Base-by-base conservation (phyloP, 192 early-diverging fungal genomes). In the Coemansia asiatica region DNA sequence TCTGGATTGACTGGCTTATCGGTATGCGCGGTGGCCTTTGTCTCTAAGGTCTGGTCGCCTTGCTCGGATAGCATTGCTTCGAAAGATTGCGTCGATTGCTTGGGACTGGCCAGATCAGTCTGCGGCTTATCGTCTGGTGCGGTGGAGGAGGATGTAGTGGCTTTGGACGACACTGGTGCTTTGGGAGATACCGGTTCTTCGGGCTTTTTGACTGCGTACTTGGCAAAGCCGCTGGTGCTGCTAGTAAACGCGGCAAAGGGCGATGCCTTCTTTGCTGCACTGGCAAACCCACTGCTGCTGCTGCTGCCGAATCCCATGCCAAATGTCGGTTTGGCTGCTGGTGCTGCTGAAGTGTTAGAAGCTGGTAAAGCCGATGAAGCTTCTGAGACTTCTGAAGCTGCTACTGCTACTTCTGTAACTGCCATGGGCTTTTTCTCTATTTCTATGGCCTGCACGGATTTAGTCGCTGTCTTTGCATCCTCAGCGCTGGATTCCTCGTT, bases 1-100 rank as follows among this genome's bases (percentile, higher is more conserved):
- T 23, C 27, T 5, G 55, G 55, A n/a, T 27, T 56, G 9, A 18
- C 31, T 5, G 55, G 28, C n/a, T 28, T 28, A 12, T 16, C 31
- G 16, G 29, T 16, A 13, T 22, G 6, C n/a, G 15, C 21, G 56
- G 13, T 7, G 29, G 22, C 29, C n/a, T 26, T 54, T 53, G 48
- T 21, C 12, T 60, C 73, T 21, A 80, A 59, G 16, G 77, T 63
- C 44, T 74, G 65, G 7, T 56, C 63, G 58, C 77, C 77, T 18
- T 71, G 66, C 15, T 65, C 61, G 36, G 71, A 69, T 16, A 80
- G 68, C 60, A 80, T 54, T 15, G 67, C 77, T 51, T 71, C 77
- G 36, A 80, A 80, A 15, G 76, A 67, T 46, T 49, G 28, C 31
- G 23, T 21, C 16, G 25, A 15, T 26, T 62, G 27, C 12, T 38